phyloP scores from a whole-genome alignment of 495 filamentous ascomycete genomes.

The Penicillium egyptiacum region DNA sequence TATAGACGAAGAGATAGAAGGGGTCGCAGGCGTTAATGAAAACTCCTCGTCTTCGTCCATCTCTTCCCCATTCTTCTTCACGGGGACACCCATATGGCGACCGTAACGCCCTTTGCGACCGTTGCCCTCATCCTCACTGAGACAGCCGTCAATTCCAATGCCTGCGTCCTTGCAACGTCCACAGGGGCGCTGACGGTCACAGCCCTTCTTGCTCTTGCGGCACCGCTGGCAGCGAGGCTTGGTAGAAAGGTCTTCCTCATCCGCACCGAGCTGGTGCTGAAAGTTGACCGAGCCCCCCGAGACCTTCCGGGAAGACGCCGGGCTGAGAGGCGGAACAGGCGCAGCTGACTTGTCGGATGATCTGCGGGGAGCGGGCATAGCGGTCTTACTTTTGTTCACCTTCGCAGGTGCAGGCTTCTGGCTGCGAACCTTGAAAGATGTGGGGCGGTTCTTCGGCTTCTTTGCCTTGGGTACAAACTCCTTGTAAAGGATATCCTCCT shows the following conservation, averaged over 20 bases:
- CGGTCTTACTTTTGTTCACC: slow-evolving; percentile 41
- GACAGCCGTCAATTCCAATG: slow-evolving; percentile 83
- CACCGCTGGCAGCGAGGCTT: slow-evolving; percentile 98
- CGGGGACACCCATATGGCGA: slow-evolving; percentile 91
- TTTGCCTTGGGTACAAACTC: slow-evolving; percentile 46
- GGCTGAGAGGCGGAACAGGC: slow-evolving; percentile 43
- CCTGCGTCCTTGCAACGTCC: slow-evolving; percentile 94
- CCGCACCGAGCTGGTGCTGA: slow-evolving; percentile 69
- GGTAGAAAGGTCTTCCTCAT: slow-evolving; percentile 86
- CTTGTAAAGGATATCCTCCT: slow-evolving; percentile 47
- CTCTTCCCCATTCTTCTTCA: slow-evolving; percentile 63
- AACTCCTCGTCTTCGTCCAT: slow-evolving; percentile 29
- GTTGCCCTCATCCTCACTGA: slow-evolving; percentile 96
- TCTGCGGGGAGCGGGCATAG: slow-evolving; percentile 48
- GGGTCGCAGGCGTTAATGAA: slow-evolving; percentile 34
- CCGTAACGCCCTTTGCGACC: slow-evolving; percentile 95
- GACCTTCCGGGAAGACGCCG: slow-evolving; percentile 73
- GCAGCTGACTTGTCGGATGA: slow-evolving; percentile 51
- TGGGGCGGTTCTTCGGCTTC: slow-evolving; percentile 45
- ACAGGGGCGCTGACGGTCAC: slow-evolving; percentile 92
- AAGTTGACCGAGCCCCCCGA: slow-evolving; percentile 66
- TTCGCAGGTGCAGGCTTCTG: slow-evolving; percentile 43
- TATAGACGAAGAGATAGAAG: slow-evolving; percentile 32
- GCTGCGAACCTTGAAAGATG: slow-evolving; percentile 36
- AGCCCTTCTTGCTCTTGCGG: slow-evolving; percentile 99